These are phyloP conservation scores for Plectosphaerella plurivora DNA, from an alignment of 2,329 filamentous ascomycete genomes.

Conservation along the genomic window DNA sequence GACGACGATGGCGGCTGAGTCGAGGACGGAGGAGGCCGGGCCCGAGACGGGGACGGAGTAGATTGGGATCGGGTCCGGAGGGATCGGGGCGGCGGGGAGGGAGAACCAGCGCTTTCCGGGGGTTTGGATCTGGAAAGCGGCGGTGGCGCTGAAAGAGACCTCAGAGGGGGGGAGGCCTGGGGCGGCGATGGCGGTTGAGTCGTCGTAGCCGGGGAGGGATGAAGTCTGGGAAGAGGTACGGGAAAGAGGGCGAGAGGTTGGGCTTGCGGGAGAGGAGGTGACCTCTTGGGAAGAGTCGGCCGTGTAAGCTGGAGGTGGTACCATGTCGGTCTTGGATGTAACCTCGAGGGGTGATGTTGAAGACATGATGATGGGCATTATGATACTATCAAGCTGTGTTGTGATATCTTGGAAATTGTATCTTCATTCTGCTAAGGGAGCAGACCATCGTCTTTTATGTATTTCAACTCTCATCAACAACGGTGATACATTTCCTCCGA, in stretches of 20 bases:
- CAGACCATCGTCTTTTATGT: no score
- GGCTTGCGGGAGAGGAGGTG: not conserved
- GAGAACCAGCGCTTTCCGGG: conserved; percentile 36
- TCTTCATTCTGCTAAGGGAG: no score
- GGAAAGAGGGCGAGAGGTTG: conserved; percentile 1
- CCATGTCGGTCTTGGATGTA: conserved; percentile 1
- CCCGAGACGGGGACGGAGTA: conserved; percentile 30
- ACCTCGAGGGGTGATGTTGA: not conserved
- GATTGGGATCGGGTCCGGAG: conserved; percentile 34
- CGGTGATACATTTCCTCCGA: no score
- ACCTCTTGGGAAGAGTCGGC: not conserved
- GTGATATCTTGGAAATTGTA: no score
- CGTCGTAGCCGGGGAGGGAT: conserved; percentile 23
- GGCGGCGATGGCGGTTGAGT: conserved; percentile 12
- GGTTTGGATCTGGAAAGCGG: conserved; percentile 44
- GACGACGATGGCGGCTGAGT: conserved; percentile 26
- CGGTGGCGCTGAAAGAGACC: conserved; percentile 33
- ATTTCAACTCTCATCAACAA: no score
- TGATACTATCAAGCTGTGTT: no score
- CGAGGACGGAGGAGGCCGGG: not conserved
- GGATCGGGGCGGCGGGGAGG: conserved; percentile 31
- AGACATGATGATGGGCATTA: not conserved
- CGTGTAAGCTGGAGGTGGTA: not conserved
- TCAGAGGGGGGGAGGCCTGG: conserved; percentile 5
- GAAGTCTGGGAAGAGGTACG: conserved; percentile 9